Evolutionary conservation across 2,329 filamentous ascomycete species (phyloP).

Genomic region (Phaeomoniella chlamydospora): DNA sequence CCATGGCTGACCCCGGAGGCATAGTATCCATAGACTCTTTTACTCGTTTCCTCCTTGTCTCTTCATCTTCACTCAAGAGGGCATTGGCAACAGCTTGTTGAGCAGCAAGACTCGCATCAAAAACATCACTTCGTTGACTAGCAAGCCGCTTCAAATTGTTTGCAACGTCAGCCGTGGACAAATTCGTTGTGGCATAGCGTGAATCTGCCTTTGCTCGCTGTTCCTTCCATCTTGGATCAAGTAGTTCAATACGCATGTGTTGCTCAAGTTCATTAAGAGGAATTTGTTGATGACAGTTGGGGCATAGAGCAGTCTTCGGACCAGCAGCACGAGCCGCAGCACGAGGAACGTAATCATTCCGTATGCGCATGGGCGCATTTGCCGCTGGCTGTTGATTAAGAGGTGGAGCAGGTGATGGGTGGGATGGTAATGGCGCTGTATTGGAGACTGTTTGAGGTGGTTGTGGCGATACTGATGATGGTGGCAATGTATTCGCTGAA

Average conservation of each 20-base stretch:
- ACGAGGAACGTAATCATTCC: slow-evolving; percentile 80
- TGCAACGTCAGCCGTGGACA: slow-evolving; percentile 74
- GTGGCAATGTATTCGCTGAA: slow-evolving; percentile 12
- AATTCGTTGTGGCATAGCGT: slow-evolving; percentile 70
- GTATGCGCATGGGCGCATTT: slow-evolving; percentile 65
- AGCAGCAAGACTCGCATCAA: slow-evolving; percentile 41
- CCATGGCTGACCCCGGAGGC: slow-evolving; percentile 14
- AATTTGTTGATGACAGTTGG: slow-evolving; percentile 85
- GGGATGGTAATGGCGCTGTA: slow-evolving; percentile 12
- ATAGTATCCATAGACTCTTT: slow-evolving; percentile 29
- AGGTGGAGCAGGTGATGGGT: slow-evolving; percentile 18
- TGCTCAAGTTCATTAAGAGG: slow-evolving; percentile 76
- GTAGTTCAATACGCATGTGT: slow-evolving; percentile 86
- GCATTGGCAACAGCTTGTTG: slow-evolving; percentile 21
- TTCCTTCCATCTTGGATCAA: slow-evolving; percentile 92
- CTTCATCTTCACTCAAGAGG: slow-evolving; percentile 56
- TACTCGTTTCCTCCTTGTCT: slow-evolving; percentile 61
- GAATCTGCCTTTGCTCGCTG: slow-evolving; percentile 81
- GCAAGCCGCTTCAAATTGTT: slow-evolving; percentile 93
- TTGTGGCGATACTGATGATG: slow-evolving; percentile 18
- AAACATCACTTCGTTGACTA: slow-evolving; percentile 75
- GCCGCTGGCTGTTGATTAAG: slow-evolving; percentile 12
- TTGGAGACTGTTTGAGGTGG: slow-evolving; percentile 11
- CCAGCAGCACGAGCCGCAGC: slow-evolving; percentile 58
- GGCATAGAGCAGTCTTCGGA: slow-evolving; percentile 56